These are phyloP conservation scores for Cydonia oblonga DNA, from an alignment of 331 rosid genomes.

Conservation along the genomic window DNA sequence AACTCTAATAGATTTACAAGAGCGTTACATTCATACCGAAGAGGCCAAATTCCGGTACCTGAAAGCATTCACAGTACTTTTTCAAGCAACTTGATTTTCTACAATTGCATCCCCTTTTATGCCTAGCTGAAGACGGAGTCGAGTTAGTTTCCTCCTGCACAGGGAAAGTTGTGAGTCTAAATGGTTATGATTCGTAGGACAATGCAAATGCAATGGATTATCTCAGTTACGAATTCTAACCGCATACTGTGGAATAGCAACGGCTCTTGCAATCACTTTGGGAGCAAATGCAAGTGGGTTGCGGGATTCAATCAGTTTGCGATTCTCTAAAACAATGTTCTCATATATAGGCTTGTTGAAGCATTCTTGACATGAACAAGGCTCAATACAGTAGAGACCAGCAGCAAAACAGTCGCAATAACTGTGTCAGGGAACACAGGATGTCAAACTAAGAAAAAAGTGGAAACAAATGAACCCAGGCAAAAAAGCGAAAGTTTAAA, in stretches of 20 bases:
- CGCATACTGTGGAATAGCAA: slow-evolving; percentile 1
- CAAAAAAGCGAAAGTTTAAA: neutral
- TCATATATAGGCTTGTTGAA: slow-evolving; percentile 15
- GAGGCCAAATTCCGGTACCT: slow-evolving; percentile 3
- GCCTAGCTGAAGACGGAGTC: slow-evolving; percentile 22
- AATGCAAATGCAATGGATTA: neutral
- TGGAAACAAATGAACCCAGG: neutral
- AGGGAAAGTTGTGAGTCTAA: neutral
- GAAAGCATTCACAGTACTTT: slow-evolving; percentile 29
- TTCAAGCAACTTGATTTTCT: slow-evolving; percentile 25
- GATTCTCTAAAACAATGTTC: slow-evolving; percentile 14
- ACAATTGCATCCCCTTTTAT: slow-evolving; percentile 30
- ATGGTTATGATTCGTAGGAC: neutral
- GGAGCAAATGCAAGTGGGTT: slow-evolving; percentile 31
- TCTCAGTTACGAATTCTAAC: neutral
- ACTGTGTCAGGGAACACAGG: slow-evolving; percentile 5
- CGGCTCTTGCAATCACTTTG: slow-evolving; percentile 10
- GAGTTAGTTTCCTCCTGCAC: slow-evolving; percentile 5
- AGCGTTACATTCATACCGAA: neutral
- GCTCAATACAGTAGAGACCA: slow-evolving; percentile 26
- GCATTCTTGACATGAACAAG: slow-evolving; percentile 26
- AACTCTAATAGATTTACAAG: neutral
- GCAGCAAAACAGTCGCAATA: slow-evolving; percentile 29
- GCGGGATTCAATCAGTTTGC: slow-evolving; percentile 21
- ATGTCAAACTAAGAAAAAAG: neutral